phyloP scores from a whole-genome alignment of 2,329 filamentous ascomycete genomes.

The Apiospora aurea region DNA sequence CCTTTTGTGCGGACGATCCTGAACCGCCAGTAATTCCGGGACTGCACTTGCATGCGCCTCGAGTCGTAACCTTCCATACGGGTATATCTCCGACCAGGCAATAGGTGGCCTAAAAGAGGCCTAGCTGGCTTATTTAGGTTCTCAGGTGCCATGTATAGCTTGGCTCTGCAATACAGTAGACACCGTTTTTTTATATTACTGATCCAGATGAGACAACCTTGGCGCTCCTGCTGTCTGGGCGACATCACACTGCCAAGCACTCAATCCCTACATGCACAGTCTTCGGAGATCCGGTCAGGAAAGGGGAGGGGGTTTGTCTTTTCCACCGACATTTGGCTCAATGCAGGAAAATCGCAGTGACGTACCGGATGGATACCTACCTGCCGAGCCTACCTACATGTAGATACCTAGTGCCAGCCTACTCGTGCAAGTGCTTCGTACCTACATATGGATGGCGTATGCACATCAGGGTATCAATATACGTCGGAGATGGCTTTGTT shows the following conservation, averaged over 20 bases:
- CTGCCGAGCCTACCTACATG: neutral
- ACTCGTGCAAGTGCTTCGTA: neutral
- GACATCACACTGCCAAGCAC: neutral
- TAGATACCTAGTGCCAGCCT: neutral
- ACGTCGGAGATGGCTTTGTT: neutral
- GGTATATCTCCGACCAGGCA: neutral
- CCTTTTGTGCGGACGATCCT: no score
- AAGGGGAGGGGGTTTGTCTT: neutral
- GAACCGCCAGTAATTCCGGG: neutral
- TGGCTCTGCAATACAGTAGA: slow-evolving; percentile 2
- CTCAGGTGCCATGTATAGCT: slow-evolving; percentile 10
- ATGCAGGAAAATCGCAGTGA: slow-evolving; percentile 1
- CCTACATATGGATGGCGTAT: neutral
- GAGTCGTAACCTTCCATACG: neutral
- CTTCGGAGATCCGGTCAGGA: slow-evolving; percentile 10
- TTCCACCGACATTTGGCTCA: slow-evolving; percentile 5
- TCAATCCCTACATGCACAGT: neutral
- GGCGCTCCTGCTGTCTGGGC: neutral
- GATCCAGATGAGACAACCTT: neutral
- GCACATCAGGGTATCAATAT: neutral
- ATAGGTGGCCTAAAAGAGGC: neutral
- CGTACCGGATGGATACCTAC: neutral
- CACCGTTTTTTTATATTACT: neutral
- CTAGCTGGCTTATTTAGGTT: neutral
- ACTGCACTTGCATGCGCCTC: neutral